A percentile compares a stretch with the other conserved stretches of the same genome.
Evolutionary conservation across 352 stramenopile genomes (phyloP).

Genomic region (Peronospora destructor): DNA sequence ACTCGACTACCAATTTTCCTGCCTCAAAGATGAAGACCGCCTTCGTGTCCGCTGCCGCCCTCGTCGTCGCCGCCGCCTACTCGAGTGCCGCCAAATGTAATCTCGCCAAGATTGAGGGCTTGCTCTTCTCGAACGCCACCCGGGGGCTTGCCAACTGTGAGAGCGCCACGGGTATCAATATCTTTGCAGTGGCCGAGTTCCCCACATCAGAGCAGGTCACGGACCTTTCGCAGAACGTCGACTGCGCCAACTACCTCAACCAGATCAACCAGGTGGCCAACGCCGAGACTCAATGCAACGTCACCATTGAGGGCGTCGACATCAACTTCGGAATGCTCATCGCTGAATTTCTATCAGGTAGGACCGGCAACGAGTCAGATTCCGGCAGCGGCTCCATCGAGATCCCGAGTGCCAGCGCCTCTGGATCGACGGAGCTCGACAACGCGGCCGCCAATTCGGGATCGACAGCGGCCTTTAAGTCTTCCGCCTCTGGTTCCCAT

Average conservation of each 20-base stretch:
- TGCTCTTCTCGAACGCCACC: constrained; percentile 1
- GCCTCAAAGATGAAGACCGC: constrained; percentile 1
- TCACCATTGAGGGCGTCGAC: constrained; percentile 23
- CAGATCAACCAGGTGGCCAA: constrained; percentile 6
- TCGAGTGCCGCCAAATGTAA: neutral
- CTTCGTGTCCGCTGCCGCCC: neutral
- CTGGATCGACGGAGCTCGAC: neutral
- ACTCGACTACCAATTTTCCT: neutral
- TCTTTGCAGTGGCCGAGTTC: neutral
- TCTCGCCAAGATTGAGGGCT: neutral
- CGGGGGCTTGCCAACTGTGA: neutral
- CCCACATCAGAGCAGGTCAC: constrained; percentile 1
- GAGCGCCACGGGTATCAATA: constrained; percentile 1
- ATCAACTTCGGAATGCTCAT: constrained; percentile 44
- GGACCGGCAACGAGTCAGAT: constrained; percentile 50
- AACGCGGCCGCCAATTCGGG: neutral
- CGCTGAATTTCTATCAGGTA: constrained; percentile 40
- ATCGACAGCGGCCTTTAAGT: neutral
- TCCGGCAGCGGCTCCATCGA: constrained; percentile 16
- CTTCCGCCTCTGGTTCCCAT: neutral
- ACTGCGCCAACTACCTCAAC: constrained; percentile 4
- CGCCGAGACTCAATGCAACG: constrained; percentile 4
- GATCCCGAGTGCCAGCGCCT: neutral
- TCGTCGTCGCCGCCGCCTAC: neutral
- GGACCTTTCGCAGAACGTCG: constrained; percentile 1